Evolutionary conservation across 805 yeast genomes (phyloP), one percentile per base, ranked within the genome.

Genomic region (Ogataea chonburiensis): DNA sequence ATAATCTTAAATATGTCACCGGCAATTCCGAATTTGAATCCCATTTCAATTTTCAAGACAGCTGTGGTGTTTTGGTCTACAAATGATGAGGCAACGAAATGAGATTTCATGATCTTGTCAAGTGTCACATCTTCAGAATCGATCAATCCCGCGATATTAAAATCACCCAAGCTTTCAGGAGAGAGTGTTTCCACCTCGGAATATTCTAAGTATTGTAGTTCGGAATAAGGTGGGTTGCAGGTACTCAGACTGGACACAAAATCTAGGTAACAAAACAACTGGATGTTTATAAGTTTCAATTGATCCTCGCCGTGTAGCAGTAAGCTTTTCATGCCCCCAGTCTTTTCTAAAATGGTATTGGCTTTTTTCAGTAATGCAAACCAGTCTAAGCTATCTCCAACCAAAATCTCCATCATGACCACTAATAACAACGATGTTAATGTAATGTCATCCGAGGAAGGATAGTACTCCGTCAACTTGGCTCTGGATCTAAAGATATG

Each of bases 211-310:
- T 40, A 38, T 17, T 35, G 38, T 23, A 48, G 39, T 12, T 46
- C 52, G 16, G 50, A 41, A 36, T 40, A 51, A 2, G 60, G 60
- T 6, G 55, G 40, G 13, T 43, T 42, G 32, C 62, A 57, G 1
- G 60, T 56, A 33, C 60, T 53, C 16, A 57, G 30, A 40, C 58
- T 52, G 3, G 59, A 52, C 9, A 56, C 50, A 26, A 52, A 48
- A 35, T 57, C 62, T 6, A 57, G 46, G 31, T 57, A 57, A 30
- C 58, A 56, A 39, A 57, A 57, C n/a, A 57, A 28, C 38, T 57
- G 62, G 22, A 52, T 42, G 5, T 52, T 42, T 20, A 56, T 42
- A 14, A 56, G 51, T 10, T 52, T 44, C n/a, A 49, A 29, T 13
- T 34, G 36, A 16, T 46, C 39, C 6, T 28, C 26, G 8, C 14